These are phyloP conservation scores for Scenedesmus sp. DNA, from an alignment of 163 green algal genomes.

Conservation along the genomic window DNA sequence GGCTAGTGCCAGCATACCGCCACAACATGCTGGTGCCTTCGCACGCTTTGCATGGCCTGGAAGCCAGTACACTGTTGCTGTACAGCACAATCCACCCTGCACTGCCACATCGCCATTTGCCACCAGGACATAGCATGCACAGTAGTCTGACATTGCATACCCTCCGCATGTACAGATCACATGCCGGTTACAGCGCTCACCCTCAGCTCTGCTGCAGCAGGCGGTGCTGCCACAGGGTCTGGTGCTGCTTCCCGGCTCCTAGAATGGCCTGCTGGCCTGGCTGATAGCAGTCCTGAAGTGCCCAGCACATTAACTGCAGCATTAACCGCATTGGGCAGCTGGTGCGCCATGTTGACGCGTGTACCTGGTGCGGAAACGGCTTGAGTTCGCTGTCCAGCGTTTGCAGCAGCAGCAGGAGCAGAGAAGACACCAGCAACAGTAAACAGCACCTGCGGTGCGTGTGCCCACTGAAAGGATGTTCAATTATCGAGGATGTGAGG, in stretches of 20 bases:
- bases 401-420: background rate
- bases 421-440: background rate
- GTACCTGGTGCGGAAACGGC: background rate
- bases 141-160: too few species aligned
- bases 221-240: background rate
- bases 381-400: background rate
- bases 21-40: background rate
- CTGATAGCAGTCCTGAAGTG: background rate
- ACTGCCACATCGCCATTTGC: too few species aligned
- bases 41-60: too few species aligned
- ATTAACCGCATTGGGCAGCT: background rate
- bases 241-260: background rate
- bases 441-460: background rate
- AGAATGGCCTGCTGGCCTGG: background rate
- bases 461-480: background rate
- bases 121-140: too few species aligned
- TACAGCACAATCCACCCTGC: too few species aligned
- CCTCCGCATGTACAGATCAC: too few species aligned
- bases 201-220: background rate
- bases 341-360: constrained; percentile 7
- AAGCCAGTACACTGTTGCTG: too few species aligned
- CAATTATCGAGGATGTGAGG: background rate
- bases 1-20: too few species aligned
- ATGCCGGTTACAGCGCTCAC: background rate
- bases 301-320: constrained; percentile 25